Evolutionary conservation across 345 rosid species (phyloP).

Genomic region (Lepidium didymum): DNA sequence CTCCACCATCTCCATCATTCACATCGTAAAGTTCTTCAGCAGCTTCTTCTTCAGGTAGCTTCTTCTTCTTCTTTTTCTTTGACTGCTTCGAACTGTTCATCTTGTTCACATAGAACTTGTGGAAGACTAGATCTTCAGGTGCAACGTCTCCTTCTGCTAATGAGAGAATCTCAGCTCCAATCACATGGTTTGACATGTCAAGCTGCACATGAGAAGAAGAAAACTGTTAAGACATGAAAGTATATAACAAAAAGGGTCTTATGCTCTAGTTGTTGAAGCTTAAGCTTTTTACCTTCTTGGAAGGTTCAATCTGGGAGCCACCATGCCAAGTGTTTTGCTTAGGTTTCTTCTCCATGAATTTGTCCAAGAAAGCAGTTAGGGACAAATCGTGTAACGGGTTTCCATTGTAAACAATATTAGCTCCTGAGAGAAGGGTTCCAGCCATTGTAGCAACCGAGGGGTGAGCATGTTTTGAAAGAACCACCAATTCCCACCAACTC

Average conservation of each 20-base stretch:
- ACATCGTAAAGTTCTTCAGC: constrained; percentile 69
- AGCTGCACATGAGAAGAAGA: constrained; percentile 37
- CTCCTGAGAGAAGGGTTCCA: constrained; percentile 82
- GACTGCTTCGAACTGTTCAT: constrained; percentile 53
- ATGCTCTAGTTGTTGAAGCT: neutral
- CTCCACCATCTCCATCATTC: constrained; percentile 50
- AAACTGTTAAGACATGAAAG: neutral
- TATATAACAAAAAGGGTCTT: neutral
- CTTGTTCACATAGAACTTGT: constrained; percentile 84
- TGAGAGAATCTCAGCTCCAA: constrained; percentile 77
- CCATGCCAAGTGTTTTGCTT: constrained; percentile 88
- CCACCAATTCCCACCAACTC: constrained; percentile 93
- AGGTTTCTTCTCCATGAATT: constrained; percentile 97
- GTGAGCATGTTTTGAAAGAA: constrained; percentile 80
- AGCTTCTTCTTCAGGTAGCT: constrained; percentile 55
- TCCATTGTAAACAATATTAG: constrained; percentile 82
- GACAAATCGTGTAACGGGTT: constrained; percentile 76
- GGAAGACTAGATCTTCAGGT: constrained; percentile 93
- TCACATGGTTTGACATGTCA: constrained; percentile 68
- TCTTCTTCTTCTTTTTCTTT: constrained; percentile 88
- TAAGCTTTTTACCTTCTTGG: constrained; percentile 61
- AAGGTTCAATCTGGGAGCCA: constrained; percentile 94
- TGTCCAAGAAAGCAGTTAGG: constrained; percentile 78
- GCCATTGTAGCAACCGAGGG: constrained; percentile 99
- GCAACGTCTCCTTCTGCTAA: constrained; percentile 81